phyloP scores from a whole-genome alignment of 139 green algal genomes.

The Ulvella scutata region DNA sequence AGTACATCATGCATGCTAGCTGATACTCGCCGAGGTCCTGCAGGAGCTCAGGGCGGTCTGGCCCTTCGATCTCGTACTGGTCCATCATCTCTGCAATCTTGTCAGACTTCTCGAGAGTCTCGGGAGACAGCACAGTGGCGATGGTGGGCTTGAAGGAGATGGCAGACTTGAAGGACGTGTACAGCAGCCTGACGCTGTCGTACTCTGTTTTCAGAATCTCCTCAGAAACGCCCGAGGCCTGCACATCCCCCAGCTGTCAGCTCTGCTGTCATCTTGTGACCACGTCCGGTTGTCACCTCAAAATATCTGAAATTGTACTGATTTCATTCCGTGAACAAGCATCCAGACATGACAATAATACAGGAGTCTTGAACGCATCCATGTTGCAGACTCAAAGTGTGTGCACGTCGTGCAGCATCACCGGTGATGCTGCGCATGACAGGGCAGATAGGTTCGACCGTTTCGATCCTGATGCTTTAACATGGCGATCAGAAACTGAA shows the following conservation, averaged over 20 bases:
- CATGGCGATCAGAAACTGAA: no score
- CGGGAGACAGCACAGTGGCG: conserved; percentile 72
- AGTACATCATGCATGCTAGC: conserved; percentile 85
- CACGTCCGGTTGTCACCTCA: neutral
- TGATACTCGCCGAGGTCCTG: conserved; percentile 93
- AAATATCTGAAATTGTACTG: neutral
- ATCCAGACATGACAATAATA: no score
- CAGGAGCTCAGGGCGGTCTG: conserved; percentile 70
- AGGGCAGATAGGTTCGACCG: no score
- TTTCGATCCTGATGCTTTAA: no score
- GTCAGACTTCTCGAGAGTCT: conserved; percentile 58
- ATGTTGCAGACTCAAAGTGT: no score
- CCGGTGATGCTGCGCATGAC: no score
- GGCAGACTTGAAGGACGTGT: conserved; percentile 85
- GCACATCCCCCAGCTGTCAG: neutral
- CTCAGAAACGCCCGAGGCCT: conserved; percentile 69
- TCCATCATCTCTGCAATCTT: conserved; percentile 60
- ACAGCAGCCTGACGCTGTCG: conserved; percentile 68
- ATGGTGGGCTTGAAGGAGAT: conserved; percentile 90
- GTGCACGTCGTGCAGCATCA: no score
- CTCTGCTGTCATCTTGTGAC: neutral
- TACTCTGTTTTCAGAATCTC: conserved; percentile 78
- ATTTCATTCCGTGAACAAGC: no score
- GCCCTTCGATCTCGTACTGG: conserved; percentile 87
- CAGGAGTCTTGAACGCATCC: no score